Percentiles rank a stretch among this genome's conserved stretches.
These are phyloP conservation scores for Plasmodium relictum DNA, from an alignment of 169 alveolate genomes.

Conservation along the genomic window DNA sequence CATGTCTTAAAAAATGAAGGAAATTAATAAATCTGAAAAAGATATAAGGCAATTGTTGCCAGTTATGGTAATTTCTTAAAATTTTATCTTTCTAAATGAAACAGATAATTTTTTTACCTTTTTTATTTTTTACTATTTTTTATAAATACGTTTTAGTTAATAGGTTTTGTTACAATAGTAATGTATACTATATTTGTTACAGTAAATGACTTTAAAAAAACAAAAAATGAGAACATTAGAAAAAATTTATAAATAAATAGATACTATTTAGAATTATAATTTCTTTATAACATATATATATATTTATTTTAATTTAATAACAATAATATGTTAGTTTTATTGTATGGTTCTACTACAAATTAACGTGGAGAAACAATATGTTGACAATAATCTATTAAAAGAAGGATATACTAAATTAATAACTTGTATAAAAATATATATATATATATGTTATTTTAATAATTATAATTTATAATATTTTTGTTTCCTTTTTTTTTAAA, in stretches of 20 bases:
- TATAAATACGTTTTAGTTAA: constrained; percentile 28
- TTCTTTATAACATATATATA: not conserved
- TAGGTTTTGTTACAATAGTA: constrained; percentile 57
- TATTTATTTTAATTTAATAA: not conserved
- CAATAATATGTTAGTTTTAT: constrained; percentile 16
- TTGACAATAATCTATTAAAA: constrained; percentile 23
- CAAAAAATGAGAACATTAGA: not conserved
- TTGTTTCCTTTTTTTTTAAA: not conserved
- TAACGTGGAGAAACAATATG: constrained; percentile 45
- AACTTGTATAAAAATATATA: constrained; percentile 32
- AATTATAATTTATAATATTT: constrained; percentile 1
- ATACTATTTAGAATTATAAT: not conserved
- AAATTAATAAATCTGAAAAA: not conserved
- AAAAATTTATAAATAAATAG: not conserved
- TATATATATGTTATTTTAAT: not conserved
- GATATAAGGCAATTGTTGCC: constrained; percentile 58
- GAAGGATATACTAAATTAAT: constrained; percentile 54
- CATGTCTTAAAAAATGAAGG: constrained; percentile 23
- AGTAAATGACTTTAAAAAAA: constrained; percentile 14
- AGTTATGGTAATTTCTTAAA: constrained; percentile 64
- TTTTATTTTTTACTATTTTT: no score
- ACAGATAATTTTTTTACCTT: constrained; percentile 4
- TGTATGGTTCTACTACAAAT: constrained; percentile 51
- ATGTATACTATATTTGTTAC: constrained; percentile 68
- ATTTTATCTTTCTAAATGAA: no score